These are phyloP conservation scores for Staphylotrichum tortipilum DNA, from an alignment of 495 filamentous ascomycete genomes.

Conservation along the genomic window DNA sequence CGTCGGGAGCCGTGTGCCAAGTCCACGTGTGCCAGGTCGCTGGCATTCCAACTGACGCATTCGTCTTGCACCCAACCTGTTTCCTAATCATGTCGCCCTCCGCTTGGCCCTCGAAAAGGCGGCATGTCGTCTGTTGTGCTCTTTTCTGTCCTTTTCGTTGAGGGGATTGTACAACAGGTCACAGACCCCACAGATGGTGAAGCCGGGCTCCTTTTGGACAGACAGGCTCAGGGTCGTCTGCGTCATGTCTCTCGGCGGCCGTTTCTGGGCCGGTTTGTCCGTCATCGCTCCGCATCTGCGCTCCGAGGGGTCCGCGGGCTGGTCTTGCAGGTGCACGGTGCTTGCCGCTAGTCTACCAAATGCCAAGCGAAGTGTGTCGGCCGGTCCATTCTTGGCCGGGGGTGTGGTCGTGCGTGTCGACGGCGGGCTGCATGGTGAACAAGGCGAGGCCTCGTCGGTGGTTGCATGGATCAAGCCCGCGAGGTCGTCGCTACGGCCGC, in stretches of 20 bases:
- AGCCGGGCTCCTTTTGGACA: slow-evolving; percentile 26
- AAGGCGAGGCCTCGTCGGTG: too few species aligned
- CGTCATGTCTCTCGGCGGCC: slow-evolving; percentile 22
- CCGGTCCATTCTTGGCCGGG: neutral
- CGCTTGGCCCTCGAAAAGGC: slow-evolving; percentile 13
- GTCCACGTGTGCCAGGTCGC: too few species aligned
- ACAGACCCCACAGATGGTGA: slow-evolving; percentile 38
- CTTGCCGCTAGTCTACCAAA: neutral
- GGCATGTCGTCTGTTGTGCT: slow-evolving; percentile 33
- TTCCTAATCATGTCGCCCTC: neutral
- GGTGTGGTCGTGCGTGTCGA: neutral
- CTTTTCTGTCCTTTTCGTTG: slow-evolving; percentile 37
- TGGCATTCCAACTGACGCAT: too few species aligned
- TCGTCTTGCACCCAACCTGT: too few species aligned
- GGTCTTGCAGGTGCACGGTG: neutral
- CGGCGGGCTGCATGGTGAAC: too few species aligned
- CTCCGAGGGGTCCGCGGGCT: neutral
- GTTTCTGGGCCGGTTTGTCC: slow-evolving; percentile 6
- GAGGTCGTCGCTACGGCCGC: too few species aligned
- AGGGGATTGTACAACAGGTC: slow-evolving; percentile 40
- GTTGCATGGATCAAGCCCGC: too few species aligned
- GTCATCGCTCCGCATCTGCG: neutral
- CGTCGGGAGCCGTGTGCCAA: too few species aligned
- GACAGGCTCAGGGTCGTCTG: slow-evolving; percentile 39
- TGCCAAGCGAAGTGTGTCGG: neutral